phyloP scores from a whole-genome alignment of 805 yeast genomes.

The Candida easanensis region DNA sequence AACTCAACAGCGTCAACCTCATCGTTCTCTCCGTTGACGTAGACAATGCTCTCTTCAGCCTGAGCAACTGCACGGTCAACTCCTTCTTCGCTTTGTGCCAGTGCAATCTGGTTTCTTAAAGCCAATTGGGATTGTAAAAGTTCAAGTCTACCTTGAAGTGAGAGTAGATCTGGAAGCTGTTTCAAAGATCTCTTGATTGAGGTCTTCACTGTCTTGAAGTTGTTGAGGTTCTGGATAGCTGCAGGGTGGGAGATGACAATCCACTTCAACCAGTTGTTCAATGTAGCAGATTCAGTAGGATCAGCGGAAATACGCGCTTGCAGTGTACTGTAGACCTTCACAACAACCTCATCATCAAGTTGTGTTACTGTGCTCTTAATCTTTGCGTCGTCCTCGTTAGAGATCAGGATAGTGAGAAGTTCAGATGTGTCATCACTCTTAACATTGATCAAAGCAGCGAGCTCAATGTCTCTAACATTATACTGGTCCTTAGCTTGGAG shows the following conservation, averaged over 20 bases:
- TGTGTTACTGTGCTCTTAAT: constrained; percentile 38
- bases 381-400: constrained; percentile 35
- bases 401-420: constrained; percentile 21
- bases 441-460: constrained; percentile 14
- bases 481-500: constrained; percentile 25
- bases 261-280: constrained; percentile 77
- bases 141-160: constrained; percentile 83
- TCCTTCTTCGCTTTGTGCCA: constrained; percentile 29
- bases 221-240: constrained; percentile 28
- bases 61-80: constrained; percentile 26
- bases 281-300: constrained; percentile 40
- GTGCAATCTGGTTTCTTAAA: constrained; percentile 53
- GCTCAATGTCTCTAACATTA: constrained; percentile 26
- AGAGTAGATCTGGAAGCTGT: constrained; percentile 62
- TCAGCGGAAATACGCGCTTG: constrained; percentile 44
- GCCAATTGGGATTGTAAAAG: constrained; percentile 73
- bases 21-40: constrained; percentile 44
- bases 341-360: constrained; percentile 40
- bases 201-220: constrained; percentile 52
- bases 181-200: constrained; percentile 54
- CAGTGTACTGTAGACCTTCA: constrained; percentile 43
- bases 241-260: constrained; percentile 64
- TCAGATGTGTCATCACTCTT: constrained; percentile 27
- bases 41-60: constrained; percentile 33
- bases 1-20: constrained; percentile 37